Evolutionary conservation across 2,329 filamentous ascomycete genomes (phyloP).

Genomic region (Acarospora socialis): DNA sequence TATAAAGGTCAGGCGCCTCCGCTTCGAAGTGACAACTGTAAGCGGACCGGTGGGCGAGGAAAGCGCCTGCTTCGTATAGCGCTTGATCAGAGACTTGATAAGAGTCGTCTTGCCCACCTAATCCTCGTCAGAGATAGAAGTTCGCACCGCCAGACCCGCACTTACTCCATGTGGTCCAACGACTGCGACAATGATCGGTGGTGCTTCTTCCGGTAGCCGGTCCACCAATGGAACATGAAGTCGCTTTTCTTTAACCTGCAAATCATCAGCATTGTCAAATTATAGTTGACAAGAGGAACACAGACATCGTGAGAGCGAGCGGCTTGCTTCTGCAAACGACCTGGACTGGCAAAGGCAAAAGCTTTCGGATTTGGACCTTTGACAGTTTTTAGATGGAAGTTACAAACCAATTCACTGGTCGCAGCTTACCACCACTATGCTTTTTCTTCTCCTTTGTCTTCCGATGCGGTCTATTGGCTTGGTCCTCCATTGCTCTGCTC

Average conservation of each 20-base stretch:
- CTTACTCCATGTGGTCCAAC: constrained; percentile 81
- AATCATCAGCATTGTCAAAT: constrained; percentile 8
- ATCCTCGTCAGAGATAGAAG: not conserved
- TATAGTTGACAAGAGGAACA: constrained; percentile 2
- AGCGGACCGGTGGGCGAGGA: constrained; percentile 81
- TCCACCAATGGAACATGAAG: constrained; percentile 95
- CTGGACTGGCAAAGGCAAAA: constrained; percentile 71
- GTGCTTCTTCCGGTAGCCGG: constrained; percentile 85
- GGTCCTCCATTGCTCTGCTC: constrained; percentile 72
- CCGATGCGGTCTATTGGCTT: constrained; percentile 73
- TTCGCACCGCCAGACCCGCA: constrained; percentile 6
- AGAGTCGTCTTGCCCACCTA: constrained; percentile 78
- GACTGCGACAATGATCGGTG: constrained; percentile 81
- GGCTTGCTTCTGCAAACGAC: constrained; percentile 58
- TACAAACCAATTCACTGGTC: constrained; percentile 10
- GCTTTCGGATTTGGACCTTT: constrained; percentile 74
- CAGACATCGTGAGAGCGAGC: constrained; percentile 41
- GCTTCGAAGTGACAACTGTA: constrained; percentile 92
- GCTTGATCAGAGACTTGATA: constrained; percentile 81
- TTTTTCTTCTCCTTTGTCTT: constrained; percentile 83
- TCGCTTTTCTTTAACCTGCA: constrained; percentile 80
- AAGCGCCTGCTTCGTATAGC: constrained; percentile 92
- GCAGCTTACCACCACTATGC: constrained; percentile 41
- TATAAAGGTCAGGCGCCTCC: constrained; percentile 83
- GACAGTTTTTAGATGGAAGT: constrained; percentile 1